Evolutionary conservation across 176 grass and related monocot genomes (phyloP), one percentile per base, ranked within the genome.

Genomic region (Bromus sterilis): DNA sequence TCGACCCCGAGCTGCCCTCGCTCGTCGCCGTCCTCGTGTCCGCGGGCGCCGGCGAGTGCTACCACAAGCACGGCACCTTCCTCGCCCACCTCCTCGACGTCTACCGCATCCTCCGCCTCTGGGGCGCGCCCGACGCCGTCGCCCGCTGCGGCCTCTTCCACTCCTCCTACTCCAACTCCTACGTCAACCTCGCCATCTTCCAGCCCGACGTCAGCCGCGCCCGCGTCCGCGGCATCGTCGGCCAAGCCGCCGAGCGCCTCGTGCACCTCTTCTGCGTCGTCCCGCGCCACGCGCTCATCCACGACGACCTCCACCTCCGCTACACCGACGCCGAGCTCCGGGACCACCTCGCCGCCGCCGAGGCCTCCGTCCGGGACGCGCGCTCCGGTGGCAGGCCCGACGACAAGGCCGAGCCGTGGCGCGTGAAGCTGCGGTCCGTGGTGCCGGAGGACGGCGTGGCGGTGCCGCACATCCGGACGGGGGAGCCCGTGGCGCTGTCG

Each of bases 141-240:
- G 69, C 94, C 6, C 88, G 91, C 9, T 93, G 89, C 63, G 94
- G 84, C 29, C 89, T 93, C 56, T 93, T 83, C 88, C 94, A 97
- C 88, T 97, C 94, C 37, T 43, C 91, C 51, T 97, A 97, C 79
- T 97, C 94, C 84, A 97, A 97, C 76, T 91, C 83, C 49, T 93
- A 97, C 48, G 94, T 97, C 55, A 97, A 97, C 70, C 91, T 97
- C 39, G 94, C 89, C 83, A 93, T 97, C 57, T 97, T 97, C 81
- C 48, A 97, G 36, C 89, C 89, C 12, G 83, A 74, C 68, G 89
- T 84, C 18, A 34, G 60, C 21, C 77, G 91, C 32, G 85, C 34
- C 18, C 66, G 74, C 71, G 86, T 91, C n/a, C 39, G 44, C 24
- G 40, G 2, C 68, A 26, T 93, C 69, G 56, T 97, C 56, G 94